Conservation (phyloP, 257 asterid genomes). For the Echium plantagineum region DNA sequence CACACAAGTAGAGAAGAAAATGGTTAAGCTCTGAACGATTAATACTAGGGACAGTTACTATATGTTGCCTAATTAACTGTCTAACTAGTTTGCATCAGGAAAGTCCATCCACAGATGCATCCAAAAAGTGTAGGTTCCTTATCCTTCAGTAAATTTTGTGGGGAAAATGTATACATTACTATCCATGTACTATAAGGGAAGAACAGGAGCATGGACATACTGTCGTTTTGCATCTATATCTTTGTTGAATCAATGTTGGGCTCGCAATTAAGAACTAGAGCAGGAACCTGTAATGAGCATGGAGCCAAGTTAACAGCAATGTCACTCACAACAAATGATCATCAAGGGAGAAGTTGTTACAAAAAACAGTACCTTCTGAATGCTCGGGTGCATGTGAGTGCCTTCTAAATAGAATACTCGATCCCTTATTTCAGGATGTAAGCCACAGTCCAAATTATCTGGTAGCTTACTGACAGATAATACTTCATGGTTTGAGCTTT, state of each 20-base stretch:
- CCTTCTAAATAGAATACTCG: constrained; percentile 77
- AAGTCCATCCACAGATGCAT: no score
- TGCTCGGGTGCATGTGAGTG: constrained; percentile 86
- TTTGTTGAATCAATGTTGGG: constrained; percentile 79
- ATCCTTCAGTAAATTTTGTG: no score
- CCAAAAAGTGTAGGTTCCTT: no score
- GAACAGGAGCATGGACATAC: constrained; percentile 37
- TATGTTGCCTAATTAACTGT: no score
- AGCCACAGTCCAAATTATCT: constrained; percentile 36
- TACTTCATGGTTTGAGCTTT: constrained; percentile 66
- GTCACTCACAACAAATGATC: background rate
- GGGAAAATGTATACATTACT: background rate
- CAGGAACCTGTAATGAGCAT: constrained; percentile 62
- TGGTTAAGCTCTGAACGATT: no score
- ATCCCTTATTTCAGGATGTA: constrained; percentile 63
- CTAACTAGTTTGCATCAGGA: no score
- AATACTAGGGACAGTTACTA: no score
- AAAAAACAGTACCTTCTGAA: constrained; percentile 60
- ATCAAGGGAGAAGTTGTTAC: background rate
- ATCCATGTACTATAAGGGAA: background rate
- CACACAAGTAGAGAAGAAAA: background rate
- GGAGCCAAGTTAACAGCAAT: constrained; percentile 12
- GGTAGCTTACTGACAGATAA: constrained; percentile 58
- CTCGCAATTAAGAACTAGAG: constrained; percentile 94
- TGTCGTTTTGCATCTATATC: constrained; percentile 78